Evolutionary conservation across 768 basidiomycete species (phyloP), one percentile per base, ranked within the genome.

Genomic region (Mrakia gelida): DNA sequence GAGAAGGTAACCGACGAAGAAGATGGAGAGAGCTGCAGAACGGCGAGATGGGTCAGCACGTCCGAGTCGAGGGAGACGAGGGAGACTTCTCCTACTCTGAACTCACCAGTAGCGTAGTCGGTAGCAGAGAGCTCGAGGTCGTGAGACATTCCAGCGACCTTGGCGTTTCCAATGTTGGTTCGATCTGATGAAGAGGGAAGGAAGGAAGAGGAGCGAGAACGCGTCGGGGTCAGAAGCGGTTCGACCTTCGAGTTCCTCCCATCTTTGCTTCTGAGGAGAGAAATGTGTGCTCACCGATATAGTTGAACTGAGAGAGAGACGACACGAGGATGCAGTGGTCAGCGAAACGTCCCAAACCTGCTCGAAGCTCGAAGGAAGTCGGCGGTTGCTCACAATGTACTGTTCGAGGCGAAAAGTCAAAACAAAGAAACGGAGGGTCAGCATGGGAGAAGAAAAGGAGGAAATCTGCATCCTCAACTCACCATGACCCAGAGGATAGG

Each of bases 1-100:
- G 54, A 71, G 28, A 6, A 77, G 52, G 45, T 78, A 73, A 34
- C 77, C 71, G 41, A 73, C 56, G 34, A 73, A 78, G 61, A 78
- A 63, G 71, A 78, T 65, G 16, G 49, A 15, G 49, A 52, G 28
- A 76, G 49, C 23, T 30, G 49, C 16, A 16, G 49, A 18, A 32
- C 2, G 59, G 59, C 3, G 28, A 30, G 73, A 15, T 1, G 49
- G 0, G 59, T 59, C 59, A 34, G 52, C 7, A 11, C 11, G 18
- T 18, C 16, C 56, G 34, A 34, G 21, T 18, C 16, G 54, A 30
- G 28, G n/a, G 54, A 28, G 59, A 28, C 59, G n/a, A 45, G 45
- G 5, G 9, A 10, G 59, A 21, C 49, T 16, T 5, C 49, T 21
- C 21, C 7, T 21, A 2, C 18, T 41, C 38, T 38, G 38, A 38